Evolutionary conservation across 1,139 yeast species (phyloP).

Genomic region (Hanseniaspora gamundiae): DNA sequence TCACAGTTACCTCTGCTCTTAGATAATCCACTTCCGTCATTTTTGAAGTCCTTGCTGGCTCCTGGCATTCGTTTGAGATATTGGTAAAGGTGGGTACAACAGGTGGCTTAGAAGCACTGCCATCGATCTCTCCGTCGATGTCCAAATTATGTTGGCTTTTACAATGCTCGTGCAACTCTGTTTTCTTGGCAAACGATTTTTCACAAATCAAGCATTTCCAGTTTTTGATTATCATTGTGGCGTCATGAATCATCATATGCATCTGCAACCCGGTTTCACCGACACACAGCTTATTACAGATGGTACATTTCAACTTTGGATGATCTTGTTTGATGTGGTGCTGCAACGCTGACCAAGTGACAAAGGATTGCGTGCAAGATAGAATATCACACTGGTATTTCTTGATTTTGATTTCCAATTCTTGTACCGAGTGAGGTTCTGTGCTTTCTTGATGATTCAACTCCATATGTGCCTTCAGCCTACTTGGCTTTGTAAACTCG

Average conservation of each 20-base stretch:
- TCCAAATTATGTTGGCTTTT: constrained; percentile 25
- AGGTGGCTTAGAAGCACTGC: neutral
- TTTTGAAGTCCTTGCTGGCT: neutral
- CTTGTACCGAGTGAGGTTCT: neutral
- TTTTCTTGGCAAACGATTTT: constrained; percentile 31
- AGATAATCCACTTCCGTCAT: constrained; percentile 10
- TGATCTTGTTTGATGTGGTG: constrained; percentile 62
- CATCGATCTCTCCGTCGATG: neutral
- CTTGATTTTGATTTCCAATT: constrained; percentile 1
- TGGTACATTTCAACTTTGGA: constrained; percentile 51
- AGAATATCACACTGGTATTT: constrained; percentile 48
- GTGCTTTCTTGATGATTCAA: constrained; percentile 32
- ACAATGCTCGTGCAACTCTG: constrained; percentile 34
- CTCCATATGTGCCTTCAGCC: constrained; percentile 50
- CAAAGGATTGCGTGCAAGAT: constrained; percentile 48
- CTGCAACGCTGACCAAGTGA: constrained; percentile 69
- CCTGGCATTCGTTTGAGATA: too few relatives aligned
- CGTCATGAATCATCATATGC: constrained; percentile 57
- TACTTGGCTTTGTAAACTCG: constrained; percentile 45
- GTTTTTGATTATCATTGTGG: constrained; percentile 31
- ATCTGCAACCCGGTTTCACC: constrained; percentile 58
- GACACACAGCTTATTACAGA: constrained; percentile 65
- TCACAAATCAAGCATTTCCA: constrained; percentile 54
- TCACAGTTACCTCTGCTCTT: constrained; percentile 10
- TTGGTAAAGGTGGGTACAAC: too few relatives aligned